These are phyloP conservation scores for Endotrypanum monterogeii DNA, from an alignment of 208 protist species.

Conservation along the genomic window DNA sequence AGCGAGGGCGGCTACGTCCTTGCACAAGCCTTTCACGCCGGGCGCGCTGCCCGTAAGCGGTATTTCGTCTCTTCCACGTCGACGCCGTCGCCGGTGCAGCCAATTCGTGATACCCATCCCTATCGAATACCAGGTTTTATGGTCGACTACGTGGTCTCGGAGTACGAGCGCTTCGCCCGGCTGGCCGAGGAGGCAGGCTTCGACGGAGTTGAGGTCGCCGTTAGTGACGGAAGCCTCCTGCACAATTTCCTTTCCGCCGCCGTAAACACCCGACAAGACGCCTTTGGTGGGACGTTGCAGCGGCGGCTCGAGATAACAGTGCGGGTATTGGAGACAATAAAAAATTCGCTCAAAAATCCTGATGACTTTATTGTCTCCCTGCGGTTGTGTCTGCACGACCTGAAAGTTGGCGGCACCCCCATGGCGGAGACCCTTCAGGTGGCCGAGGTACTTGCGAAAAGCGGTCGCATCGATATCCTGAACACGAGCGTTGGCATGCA, in stretches of 20 bases:
- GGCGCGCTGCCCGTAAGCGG: conserved; percentile 70
- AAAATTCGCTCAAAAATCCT: conserved; percentile 39
- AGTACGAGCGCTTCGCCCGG: conserved; percentile 84
- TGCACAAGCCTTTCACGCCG: conserved; percentile 93
- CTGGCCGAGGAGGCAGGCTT: conserved; percentile 94
- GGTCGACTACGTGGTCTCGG: conserved; percentile 82
- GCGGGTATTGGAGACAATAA: conserved; percentile 81
- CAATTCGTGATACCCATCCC: conserved; percentile 54
- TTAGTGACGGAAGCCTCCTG: conserved; percentile 93
- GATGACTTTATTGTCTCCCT: conserved; percentile 91
- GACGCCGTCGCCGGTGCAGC: conserved; percentile 62
- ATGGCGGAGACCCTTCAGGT: conserved; percentile 84
- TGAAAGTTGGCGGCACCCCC: conserved; percentile 75
- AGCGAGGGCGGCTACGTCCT: conserved; percentile 83
- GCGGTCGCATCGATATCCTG: conserved; percentile 85
- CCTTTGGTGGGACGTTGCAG: conserved; percentile 76
- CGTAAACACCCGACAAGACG: conserved; percentile 89
- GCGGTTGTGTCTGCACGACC: conserved; percentile 92
- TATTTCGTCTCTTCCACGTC: conserved; percentile 62
- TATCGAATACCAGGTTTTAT: conserved; percentile 53
- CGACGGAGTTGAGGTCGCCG: conserved; percentile 95
- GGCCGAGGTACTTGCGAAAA: conserved; percentile 72
- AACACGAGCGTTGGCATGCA: conserved; percentile 96
- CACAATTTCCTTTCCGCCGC: conserved; percentile 92
- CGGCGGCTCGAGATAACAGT: conserved; percentile 84